Evolutionary conservation across 2,329 filamentous ascomycete genomes (phyloP).

Genomic region (Aspergillus cejpii): DNA sequence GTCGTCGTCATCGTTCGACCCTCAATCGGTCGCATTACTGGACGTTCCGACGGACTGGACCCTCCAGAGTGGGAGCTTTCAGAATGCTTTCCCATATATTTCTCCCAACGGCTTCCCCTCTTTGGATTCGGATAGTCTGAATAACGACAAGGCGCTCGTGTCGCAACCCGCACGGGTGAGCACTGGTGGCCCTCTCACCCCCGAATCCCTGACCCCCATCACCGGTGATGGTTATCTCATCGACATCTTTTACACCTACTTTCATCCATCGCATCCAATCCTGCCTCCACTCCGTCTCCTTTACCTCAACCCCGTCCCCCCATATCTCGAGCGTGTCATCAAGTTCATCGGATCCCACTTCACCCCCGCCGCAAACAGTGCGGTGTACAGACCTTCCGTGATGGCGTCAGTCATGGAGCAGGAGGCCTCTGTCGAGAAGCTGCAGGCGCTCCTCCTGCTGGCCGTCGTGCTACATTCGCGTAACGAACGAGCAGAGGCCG

Average conservation of each 20-base stretch:
- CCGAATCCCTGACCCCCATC: constrained; percentile 31
- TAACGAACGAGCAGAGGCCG: constrained; percentile 62
- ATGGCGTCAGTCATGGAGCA: constrained; percentile 29
- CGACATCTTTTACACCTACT: constrained; percentile 51
- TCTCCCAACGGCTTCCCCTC: constrained; percentile 21
- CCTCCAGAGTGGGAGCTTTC: constrained; percentile 30
- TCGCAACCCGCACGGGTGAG: constrained; percentile 14
- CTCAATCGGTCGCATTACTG: constrained; percentile 15
- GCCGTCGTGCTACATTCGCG: constrained; percentile 72
- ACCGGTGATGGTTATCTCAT: constrained; percentile 40
- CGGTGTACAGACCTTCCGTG: constrained; percentile 38
- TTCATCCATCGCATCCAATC: constrained; percentile 52
- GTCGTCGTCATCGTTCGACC: constrained; percentile 23
- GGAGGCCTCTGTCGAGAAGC: constrained; percentile 53
- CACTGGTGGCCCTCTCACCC: constrained; percentile 27
- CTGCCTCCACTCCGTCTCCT: constrained; percentile 45
- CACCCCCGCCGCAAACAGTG: constrained; percentile 41
- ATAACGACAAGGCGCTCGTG: constrained; percentile 14
- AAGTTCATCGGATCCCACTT: constrained; percentile 53
- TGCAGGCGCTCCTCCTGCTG: constrained; percentile 72
- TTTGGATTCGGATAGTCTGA: constrained; percentile 21
- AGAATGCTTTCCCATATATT: constrained; percentile 30
- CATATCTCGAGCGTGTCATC: constrained; percentile 49
- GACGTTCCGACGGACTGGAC: constrained; percentile 39
- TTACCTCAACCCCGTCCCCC: constrained; percentile 35